Evolutionary conservation across 140 eudicot species (phyloP).

Genomic region (Anethum foeniculum): DNA sequence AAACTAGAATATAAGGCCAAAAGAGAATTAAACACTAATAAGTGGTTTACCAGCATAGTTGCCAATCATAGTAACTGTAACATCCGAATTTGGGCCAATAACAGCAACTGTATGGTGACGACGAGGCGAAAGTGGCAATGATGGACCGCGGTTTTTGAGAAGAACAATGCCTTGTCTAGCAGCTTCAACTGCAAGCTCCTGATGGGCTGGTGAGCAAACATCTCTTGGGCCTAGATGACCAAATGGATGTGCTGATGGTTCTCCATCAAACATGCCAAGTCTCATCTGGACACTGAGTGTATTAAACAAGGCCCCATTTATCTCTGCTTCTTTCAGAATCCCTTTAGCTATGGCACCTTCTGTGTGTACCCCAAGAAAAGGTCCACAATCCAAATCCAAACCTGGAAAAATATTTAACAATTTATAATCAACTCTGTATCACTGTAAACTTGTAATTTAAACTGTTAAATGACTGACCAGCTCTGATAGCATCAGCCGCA

Average conservation of each 20-base stretch:
- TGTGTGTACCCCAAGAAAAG: constrained; percentile 54
- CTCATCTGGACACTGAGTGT: constrained; percentile 71
- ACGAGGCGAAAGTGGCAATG: constrained; percentile 59
- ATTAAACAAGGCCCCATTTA: constrained; percentile 47
- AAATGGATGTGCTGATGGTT: constrained; percentile 48
- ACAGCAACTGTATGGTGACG: constrained; percentile 68
- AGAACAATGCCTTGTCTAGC: constrained; percentile 90
- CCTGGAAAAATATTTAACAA: constrained; percentile 26
- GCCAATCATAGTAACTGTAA: constrained; percentile 75
- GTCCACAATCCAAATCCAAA: constrained; percentile 88
- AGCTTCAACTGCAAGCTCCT: constrained; percentile 73
- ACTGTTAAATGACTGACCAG: constrained; percentile 33
- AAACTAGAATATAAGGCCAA: neutral
- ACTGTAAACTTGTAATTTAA: neutral
- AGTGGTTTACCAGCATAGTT: constrained; percentile 62
- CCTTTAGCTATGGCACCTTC: constrained; percentile 56
- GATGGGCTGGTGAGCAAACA: constrained; percentile 65
- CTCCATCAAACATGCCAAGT: constrained; percentile 83
- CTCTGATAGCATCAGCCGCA: constrained; percentile 81
- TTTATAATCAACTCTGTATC: neutral
- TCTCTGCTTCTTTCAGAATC: constrained; percentile 44
- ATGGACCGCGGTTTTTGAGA: constrained; percentile 55
- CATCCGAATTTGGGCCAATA: constrained; percentile 86
- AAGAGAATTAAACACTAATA: neutral
- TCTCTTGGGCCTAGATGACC: constrained; percentile 68